phyloP scores from a whole-genome alignment of 73 alveolate species.

The Paramecium biaurelia region DNA sequence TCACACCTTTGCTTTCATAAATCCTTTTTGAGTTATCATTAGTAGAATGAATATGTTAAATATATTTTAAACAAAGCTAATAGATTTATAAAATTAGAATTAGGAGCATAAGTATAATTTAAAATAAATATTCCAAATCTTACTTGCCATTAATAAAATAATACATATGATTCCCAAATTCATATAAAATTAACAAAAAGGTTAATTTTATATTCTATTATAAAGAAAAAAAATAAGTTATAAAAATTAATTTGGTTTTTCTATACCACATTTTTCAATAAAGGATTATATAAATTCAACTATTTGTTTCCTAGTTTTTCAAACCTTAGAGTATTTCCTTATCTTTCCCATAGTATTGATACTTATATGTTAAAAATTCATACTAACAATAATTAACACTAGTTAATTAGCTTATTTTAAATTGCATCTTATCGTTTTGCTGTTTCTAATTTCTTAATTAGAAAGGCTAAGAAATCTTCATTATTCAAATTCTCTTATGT shows the following conservation, averaged over 20 bases:
- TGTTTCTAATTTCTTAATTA: not conserved
- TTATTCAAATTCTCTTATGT: not conserved
- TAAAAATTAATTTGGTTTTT: too few relatives aligned
- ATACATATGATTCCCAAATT: too few relatives aligned
- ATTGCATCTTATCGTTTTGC: not conserved
- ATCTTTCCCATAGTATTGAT: not conserved
- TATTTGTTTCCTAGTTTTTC: not conserved
- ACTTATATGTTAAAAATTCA: not conserved
- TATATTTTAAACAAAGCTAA: not conserved
- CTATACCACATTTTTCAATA: too few relatives aligned
- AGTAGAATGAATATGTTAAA: not conserved
- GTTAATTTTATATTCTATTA: too few relatives aligned
- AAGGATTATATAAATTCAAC: not conserved
- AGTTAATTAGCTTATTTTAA: not conserved
- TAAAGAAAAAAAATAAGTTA: too few relatives aligned
- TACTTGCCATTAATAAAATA: not conserved
- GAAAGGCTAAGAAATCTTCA: not conserved
- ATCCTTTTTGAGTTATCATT: conserved; percentile 53
- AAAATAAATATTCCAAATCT: not conserved
- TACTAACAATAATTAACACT: not conserved
- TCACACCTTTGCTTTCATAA: conserved; percentile 51
- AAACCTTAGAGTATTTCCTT: not conserved
- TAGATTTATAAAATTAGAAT: not conserved
- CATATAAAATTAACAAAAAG: too few relatives aligned
- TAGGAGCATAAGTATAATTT: too few relatives aligned